A percentile compares a stretch with the other conserved stretches of the same genome.
Evolutionary conservation across 306 rosid genomes (phyloP).

Genomic region (Boehmeria nivea): DNA sequence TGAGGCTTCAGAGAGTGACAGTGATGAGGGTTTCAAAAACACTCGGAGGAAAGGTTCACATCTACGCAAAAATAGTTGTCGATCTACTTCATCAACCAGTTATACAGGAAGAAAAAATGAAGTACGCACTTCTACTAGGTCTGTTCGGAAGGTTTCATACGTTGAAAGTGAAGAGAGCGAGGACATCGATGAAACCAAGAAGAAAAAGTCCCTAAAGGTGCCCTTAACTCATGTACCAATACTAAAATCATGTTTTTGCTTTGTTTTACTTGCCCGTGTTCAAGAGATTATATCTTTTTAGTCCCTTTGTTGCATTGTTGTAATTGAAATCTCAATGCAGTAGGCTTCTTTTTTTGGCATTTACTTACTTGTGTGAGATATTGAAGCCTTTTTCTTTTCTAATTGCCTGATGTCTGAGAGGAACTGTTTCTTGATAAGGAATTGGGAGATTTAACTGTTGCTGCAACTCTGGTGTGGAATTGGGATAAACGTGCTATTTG

Average conservation of each 20-base stretch:
- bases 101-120: slow-evolving; percentile 51
- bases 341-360: too few species aligned
- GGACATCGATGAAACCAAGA: slow-evolving; percentile 82
- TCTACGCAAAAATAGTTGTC: slow-evolving; percentile 55
- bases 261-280: not conserved
- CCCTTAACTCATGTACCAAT: slow-evolving; percentile 17
- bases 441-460: too few species aligned
- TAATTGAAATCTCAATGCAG: too few species aligned
- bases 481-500: too few species aligned
- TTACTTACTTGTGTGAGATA: too few species aligned
- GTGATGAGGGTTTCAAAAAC: slow-evolving; percentile 65
- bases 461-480: too few species aligned
- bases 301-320: slow-evolving; percentile 14
- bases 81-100: slow-evolving; percentile 39
- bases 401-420: too few species aligned
- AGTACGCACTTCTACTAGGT: slow-evolving; percentile 82
- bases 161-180: slow-evolving; percentile 99
- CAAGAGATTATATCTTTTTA: slow-evolving; percentile 7
- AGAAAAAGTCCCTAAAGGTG: slow-evolving; percentile 86
- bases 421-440: too few species aligned
- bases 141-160: slow-evolving; percentile 94
- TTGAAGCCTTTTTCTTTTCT: too few species aligned
- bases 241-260: slow-evolving; percentile 5
- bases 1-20: slow-evolving; percentile 70
- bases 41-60: slow-evolving; percentile 44